phyloP scores from a whole-genome alignment of 331 rosid species.

The Prunus yedoensis region DNA sequence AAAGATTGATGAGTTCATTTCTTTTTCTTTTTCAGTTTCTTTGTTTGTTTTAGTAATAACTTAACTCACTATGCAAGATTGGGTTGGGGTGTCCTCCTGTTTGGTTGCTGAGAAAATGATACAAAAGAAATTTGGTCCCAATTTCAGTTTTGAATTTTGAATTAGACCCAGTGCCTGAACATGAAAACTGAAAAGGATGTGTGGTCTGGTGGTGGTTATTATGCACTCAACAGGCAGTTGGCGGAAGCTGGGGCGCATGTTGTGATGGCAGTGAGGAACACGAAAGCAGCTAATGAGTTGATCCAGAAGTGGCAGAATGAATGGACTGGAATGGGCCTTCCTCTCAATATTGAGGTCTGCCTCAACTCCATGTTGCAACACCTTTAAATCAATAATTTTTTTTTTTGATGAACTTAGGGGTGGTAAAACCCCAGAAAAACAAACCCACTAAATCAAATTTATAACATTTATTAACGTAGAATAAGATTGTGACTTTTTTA shows the following conservation, averaged over 20 bases:
- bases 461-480: too few relatives aligned
- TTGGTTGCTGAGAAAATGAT: not conserved
- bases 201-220: not conserved
- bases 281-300: constrained; percentile 75
- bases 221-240: constrained; percentile 72
- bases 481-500: constrained; percentile 28
- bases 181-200: not conserved
- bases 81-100: not conserved
- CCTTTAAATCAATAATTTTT: too few relatives aligned
- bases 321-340: constrained; percentile 75
- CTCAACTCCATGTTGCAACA: not conserved
- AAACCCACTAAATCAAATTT: too few relatives aligned
- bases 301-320: constrained; percentile 89
- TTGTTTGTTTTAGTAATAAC: not conserved
- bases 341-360: constrained; percentile 88
- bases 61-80: not conserved
- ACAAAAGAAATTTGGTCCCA: not conserved
- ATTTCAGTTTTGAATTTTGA: not conserved
- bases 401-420: too few relatives aligned
- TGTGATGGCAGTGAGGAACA: constrained; percentile 97
- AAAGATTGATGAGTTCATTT: not conserved
- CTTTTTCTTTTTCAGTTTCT: not conserved
- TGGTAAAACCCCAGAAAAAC: too few relatives aligned
- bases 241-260: constrained; percentile 96
- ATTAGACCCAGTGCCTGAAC: not conserved